phyloP scores from a whole-genome alignment of 176 grass and related monocot genomes.

The sorghum (Sorghum bicolor) region DNA sequence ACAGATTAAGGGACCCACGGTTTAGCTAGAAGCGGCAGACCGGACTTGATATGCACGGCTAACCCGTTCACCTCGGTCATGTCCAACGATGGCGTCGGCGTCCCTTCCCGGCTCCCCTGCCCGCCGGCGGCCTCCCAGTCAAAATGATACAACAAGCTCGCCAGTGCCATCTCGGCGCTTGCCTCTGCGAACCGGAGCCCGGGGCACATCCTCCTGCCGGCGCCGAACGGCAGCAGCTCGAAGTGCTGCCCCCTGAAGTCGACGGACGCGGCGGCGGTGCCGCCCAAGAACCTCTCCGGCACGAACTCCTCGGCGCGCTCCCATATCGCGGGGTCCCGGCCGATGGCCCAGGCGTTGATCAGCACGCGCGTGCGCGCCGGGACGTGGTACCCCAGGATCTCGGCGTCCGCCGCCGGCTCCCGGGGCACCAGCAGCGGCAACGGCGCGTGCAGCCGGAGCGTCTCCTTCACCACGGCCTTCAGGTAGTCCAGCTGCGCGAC shows the following conservation, averaged over 20 bases:
- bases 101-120: neutral
- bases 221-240: conserved; percentile 43
- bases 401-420: conserved; percentile 1
- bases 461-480: conserved; percentile 32
- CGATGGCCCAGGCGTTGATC: conserved; percentile 39
- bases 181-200: conserved; percentile 13
- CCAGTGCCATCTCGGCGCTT: conserved; percentile 1
- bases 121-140: conserved; percentile 12
- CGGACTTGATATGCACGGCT: conserved; percentile 2
- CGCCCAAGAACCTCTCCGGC: conserved; percentile 31
- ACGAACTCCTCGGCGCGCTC: conserved; percentile 29
- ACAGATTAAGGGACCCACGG: neutral
- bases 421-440: conserved; percentile 21
- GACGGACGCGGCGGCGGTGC: neutral
- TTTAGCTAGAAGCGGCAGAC: conserved; percentile 26
- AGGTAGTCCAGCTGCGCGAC: neutral
- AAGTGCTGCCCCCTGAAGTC: conserved; percentile 44
- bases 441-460: conserved; percentile 42
- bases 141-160: conserved; percentile 16
- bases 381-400: conserved; percentile 16
- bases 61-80: conserved; percentile 35
- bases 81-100: conserved; percentile 1
- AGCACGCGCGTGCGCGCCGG: conserved; percentile 19
- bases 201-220: conserved; percentile 41
- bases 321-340: conserved; percentile 33